Evolutionary conservation across 2,329 filamentous ascomycete genomes (phyloP).

Genomic region (Scedosporium boydii): DNA sequence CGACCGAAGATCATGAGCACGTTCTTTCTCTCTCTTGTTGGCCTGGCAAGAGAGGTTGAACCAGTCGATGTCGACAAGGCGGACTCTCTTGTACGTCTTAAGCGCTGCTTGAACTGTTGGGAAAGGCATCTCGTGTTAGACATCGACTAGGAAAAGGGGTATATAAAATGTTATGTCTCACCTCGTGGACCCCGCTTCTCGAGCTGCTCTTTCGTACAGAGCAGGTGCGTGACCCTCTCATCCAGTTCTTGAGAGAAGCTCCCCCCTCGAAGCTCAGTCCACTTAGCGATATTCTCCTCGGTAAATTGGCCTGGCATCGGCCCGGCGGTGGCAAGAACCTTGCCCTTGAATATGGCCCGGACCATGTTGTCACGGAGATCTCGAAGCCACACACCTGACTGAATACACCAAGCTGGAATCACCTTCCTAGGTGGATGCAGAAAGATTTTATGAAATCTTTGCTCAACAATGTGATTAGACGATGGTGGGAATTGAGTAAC

Average conservation of each 20-base stretch:
- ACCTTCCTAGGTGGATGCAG: neutral
- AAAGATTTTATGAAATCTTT: no score
- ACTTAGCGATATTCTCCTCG: conserved; percentile 50
- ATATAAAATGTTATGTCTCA: conserved; percentile 11
- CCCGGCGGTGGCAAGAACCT: conserved; percentile 49
- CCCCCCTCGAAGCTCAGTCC: conserved; percentile 57
- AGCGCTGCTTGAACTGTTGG: conserved; percentile 27
- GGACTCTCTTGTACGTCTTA: conserved; percentile 21
- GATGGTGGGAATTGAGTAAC: no score
- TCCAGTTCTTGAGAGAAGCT: conserved; percentile 41
- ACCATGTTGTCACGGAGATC: neutral
- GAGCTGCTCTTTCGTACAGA: conserved; percentile 56
- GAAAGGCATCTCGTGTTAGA: no score
- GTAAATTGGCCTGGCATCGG: conserved; percentile 40
- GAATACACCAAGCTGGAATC: no score
- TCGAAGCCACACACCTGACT: neutral
- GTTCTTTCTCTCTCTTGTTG: conserved; percentile 18
- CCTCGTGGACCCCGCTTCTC: conserved; percentile 30
- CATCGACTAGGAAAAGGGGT: no score
- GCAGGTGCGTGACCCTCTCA: conserved; percentile 58
- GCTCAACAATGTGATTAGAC: no score
- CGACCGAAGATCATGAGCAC: conserved; percentile 28
- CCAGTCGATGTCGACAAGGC: conserved; percentile 42
- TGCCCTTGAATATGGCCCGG: conserved; percentile 37
- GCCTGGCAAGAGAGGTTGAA: conserved; percentile 34